Percentiles rank a stretch among this genome's conserved stretches.
Conservation (phyloP, 169 alveolate genomes). For the Besnoitia besnoiti region DNA sequence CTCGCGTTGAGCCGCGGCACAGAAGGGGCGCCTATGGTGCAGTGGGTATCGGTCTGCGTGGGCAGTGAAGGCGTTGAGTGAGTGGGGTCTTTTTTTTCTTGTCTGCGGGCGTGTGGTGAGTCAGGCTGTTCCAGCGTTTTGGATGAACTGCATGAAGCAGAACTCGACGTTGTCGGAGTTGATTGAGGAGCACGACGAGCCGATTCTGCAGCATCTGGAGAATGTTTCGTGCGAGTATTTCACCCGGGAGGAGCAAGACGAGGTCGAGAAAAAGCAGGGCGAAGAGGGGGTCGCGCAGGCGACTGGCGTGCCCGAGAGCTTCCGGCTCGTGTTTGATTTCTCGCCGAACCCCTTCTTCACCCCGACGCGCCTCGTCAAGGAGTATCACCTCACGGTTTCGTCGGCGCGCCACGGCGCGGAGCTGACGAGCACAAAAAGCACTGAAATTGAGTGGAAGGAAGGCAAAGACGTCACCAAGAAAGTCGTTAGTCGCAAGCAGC, state of each 20-base stretch:
- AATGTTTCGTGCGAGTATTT: conserved; percentile 71
- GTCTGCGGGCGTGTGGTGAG: neutral
- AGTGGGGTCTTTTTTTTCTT: too few relatives aligned
- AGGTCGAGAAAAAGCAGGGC: neutral
- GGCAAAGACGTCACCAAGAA: conserved; percentile 70
- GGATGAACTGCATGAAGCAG: conserved; percentile 72
- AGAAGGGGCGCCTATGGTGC: too few relatives aligned
- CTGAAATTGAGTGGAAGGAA: conserved; percentile 52
- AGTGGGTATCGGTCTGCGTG: too few relatives aligned
- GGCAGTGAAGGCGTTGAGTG: too few relatives aligned
- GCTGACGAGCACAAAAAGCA: conserved; percentile 53
- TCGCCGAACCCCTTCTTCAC: conserved; percentile 73
- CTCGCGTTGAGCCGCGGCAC: too few relatives aligned
- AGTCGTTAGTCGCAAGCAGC: conserved; percentile 29
- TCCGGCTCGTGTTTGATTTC: conserved; percentile 69
- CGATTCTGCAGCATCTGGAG: conserved; percentile 65
- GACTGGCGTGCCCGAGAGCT: conserved; percentile 62
- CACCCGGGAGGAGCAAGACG: neutral
- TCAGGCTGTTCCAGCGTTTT: conserved; percentile 69
- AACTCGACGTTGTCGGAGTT: conserved; percentile 68
- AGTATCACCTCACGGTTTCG: conserved; percentile 53
- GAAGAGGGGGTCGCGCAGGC: neutral
- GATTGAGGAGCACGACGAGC: conserved; percentile 73
- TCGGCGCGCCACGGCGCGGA: conserved; percentile 22
- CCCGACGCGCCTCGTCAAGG: conserved; percentile 66